Conservation (phyloP, 2,329 filamentous ascomycete genomes). For the Cladosporium sp. region DNA sequence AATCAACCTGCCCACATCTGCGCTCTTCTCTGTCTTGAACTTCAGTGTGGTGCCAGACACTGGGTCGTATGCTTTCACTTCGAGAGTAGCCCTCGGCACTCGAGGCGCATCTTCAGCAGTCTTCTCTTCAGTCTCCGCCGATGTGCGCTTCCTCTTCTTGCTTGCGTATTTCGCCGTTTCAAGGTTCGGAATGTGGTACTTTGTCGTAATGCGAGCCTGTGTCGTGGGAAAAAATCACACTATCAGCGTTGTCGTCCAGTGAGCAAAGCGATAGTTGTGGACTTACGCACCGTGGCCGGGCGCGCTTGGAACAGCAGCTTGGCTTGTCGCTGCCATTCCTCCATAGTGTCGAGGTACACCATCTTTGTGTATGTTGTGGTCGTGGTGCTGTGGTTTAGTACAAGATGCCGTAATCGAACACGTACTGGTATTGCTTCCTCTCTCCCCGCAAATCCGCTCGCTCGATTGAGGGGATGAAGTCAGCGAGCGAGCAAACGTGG, state of each 20-base stretch:
- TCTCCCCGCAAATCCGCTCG: background rate
- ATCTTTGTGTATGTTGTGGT: constrained; percentile 49
- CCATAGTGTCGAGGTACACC: constrained; percentile 77
- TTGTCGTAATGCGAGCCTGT: constrained; percentile 87
- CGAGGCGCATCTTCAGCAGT: constrained; percentile 40
- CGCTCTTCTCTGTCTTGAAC: constrained; percentile 87
- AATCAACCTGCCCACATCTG: constrained; percentile 83
- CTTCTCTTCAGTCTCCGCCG: constrained; percentile 28
- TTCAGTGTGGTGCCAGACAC: constrained; percentile 79
- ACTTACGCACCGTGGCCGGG: constrained; percentile 70
- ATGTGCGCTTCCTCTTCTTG: constrained; percentile 28
- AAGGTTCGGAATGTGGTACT: constrained; percentile 68
- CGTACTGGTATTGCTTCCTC: background rate
- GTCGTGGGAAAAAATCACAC: background rate
- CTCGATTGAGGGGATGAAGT: constrained; percentile 2
- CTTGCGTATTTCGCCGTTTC: constrained; percentile 35
- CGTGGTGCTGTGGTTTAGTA: background rate
- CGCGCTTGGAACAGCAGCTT: constrained; percentile 80
- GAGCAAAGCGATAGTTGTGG: constrained; percentile 1
- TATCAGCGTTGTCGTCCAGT: background rate
- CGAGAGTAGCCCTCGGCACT: constrained; percentile 67
- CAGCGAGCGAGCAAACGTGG: background rate
- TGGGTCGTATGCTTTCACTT: constrained; percentile 88
- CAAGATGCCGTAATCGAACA: background rate
- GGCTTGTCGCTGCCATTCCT: constrained; percentile 91